These are phyloP conservation scores for Curvularia eragrostidis DNA, from an alignment of 2,329 filamentous ascomycete genomes.

Conservation along the genomic window DNA sequence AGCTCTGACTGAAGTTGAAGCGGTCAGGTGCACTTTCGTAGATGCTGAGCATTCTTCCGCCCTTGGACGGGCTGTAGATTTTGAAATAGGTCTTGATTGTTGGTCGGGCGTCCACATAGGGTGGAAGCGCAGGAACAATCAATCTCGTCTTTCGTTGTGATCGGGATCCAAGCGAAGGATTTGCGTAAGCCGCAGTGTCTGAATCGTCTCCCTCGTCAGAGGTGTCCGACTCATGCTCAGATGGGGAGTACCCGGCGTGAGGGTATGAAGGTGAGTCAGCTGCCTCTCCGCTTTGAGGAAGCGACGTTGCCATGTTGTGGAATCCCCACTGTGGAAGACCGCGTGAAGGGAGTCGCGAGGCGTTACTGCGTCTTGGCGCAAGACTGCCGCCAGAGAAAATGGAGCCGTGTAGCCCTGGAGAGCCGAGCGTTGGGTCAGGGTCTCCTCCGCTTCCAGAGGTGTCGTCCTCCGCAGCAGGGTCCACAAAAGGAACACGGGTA, in stretches of 20 bases:
- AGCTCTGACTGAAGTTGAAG: constrained; percentile 67
- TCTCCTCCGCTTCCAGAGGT: constrained; percentile 57
- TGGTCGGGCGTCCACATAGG: constrained; percentile 62
- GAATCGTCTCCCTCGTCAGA: constrained; percentile 37
- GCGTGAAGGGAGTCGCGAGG: constrained; percentile 22
- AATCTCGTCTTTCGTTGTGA: constrained; percentile 28
- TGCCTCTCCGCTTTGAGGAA: constrained; percentile 22
- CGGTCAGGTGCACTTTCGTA: constrained; percentile 65
- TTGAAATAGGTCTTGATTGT: constrained; percentile 69
- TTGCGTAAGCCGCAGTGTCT: constrained; percentile 30
- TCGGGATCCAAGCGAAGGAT: constrained; percentile 33
- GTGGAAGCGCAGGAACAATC: constrained; percentile 54
- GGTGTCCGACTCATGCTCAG: constrained; percentile 36
- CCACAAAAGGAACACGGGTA: constrained; percentile 29
- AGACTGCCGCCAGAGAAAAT: constrained; percentile 30
- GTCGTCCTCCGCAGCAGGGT: constrained; percentile 48
- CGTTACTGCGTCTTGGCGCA: constrained; percentile 28
- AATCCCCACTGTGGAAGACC: constrained; percentile 24
- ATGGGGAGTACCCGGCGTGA: constrained; percentile 22
- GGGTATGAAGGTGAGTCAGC: constrained; percentile 32
- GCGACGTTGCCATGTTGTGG: constrained; percentile 23
- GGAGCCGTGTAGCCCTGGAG: constrained; percentile 30
- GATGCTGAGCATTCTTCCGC: constrained; percentile 64
- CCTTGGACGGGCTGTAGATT: constrained; percentile 65
- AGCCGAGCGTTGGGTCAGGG: constrained; percentile 49